Base-by-base conservation (phyloP, 805 yeast genomes). In the Yarrowia bubula region DNA sequence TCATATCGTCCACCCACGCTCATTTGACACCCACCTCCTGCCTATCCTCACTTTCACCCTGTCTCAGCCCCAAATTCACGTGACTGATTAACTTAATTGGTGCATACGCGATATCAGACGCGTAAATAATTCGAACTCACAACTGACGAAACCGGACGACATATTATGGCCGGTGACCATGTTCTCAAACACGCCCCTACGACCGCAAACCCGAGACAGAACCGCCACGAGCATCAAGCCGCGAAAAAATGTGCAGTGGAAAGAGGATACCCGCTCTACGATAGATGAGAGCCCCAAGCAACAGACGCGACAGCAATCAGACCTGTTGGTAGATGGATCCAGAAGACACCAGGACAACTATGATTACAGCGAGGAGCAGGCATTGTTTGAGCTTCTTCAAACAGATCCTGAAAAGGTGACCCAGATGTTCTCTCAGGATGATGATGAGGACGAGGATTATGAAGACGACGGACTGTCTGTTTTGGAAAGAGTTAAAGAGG, bases 101-200 rank as follows among this genome's bases (percentile, higher is more conserved):
- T 47, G 39, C 38, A 32, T 47, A 47, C 53, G 53, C 53, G 53
- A 31, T 9, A 5, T 9, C 4, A 31, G n/a, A 47, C 39, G 53
- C 53, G 53, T 47, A 22, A 22, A 22, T 22, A 22, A 22, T 22
- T 22, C 5, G 28, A 22, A 22, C 28, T 22, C 28, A 22, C 28
- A 22, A 22, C 28, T 22, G 28, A 22, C 28, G 28, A 22, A 22
- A 22, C 28, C 28, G 28, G 28, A 22, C 28, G 28, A 22, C 28
- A 22, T 32, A 33, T 4, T 22, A 38, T 28, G 47, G 28, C 61
- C n/a, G 8, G 15, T 15, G 60, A n/a, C 28, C 13, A 55, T 55
- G 61, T 55, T 55, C 10, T 55, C 61, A 13, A 41, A 55, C 47
- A 55, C 61, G 46, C 61, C 61, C 17, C 6, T 55, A 11, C 37